Percentiles rank a stretch among this genome's conserved stretches.
Conservation (phyloP, 306 rosid genomes). For the Hippophae gyantsensis region DNA sequence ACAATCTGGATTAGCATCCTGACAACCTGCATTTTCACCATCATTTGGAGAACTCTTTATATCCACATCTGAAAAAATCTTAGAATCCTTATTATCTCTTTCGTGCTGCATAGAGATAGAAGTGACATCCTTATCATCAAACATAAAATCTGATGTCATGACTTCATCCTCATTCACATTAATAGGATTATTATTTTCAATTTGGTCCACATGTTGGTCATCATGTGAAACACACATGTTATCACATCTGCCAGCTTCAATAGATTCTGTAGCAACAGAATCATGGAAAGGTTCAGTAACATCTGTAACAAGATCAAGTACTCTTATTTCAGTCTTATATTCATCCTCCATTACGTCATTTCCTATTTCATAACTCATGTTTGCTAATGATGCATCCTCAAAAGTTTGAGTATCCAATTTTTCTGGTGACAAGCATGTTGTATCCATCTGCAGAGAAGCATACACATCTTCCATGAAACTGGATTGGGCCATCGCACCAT, state of each 20-base stretch:
- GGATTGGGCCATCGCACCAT: slow-evolving; percentile 18
- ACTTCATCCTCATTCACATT: slow-evolving; percentile 39
- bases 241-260: slow-evolving; percentile 37
- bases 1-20: slow-evolving; percentile 36
- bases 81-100: slow-evolving; percentile 28
- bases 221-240: slow-evolving; percentile 30
- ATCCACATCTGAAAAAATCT: slow-evolving; percentile 33
- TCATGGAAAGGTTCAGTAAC: slow-evolving; percentile 18
- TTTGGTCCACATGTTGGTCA: slow-evolving; percentile 31
- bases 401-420: slow-evolving; percentile 35
- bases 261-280: slow-evolving; percentile 25
- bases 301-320: slow-evolving; percentile 27
- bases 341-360: slow-evolving; percentile 11
- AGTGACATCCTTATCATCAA: slow-evolving; percentile 39
- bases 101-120: slow-evolving; percentile 31
- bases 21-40: slow-evolving; percentile 31
- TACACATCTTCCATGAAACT: slow-evolving; percentile 26
- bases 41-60: slow-evolving; percentile 34
- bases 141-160: slow-evolving; percentile 31
- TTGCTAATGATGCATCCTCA: slow-evolving; percentile 23
- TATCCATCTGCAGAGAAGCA: slow-evolving; percentile 35
- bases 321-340: slow-evolving; percentile 21
- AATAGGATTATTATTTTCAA: slow-evolving; percentile 26
- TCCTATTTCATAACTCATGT: slow-evolving; percentile 24
- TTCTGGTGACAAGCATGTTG: slow-evolving; percentile 30